Conservation (phyloP, 768 basidiomycete genomes). For the Gelatoporia subvermispora region DNA sequence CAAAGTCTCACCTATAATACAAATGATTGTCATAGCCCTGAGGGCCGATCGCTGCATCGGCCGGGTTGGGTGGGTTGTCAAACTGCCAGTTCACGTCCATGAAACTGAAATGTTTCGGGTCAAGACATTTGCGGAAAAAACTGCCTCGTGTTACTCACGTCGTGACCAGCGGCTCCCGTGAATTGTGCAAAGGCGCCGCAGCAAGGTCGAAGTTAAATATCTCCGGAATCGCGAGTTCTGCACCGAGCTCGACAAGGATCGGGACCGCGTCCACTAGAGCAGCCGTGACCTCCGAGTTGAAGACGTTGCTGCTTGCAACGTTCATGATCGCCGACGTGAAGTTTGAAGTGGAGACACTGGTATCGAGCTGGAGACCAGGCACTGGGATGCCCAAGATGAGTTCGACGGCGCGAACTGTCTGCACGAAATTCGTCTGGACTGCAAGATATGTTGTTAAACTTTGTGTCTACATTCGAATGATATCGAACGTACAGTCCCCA, state of each 20-base stretch:
- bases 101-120: constrained; percentile 40
- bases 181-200: constrained; percentile 9
- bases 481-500: constrained; percentile 52
- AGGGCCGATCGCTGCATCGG: constrained; percentile 61
- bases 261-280: constrained; percentile 33
- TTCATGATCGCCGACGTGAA: constrained; percentile 30
- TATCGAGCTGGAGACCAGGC: constrained; percentile 23
- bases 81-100: constrained; percentile 81
- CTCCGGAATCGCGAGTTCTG: constrained; percentile 5
- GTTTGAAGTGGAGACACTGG: constrained; percentile 24
- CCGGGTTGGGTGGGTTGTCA: constrained; percentile 66
- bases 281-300: constrained; percentile 26
- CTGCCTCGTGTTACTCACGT: constrained; percentile 26
- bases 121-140: neutral
- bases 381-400: constrained; percentile 49
- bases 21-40: constrained; percentile 77
- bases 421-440: constrained; percentile 72
- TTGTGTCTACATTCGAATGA: neutral
- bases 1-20: constrained; percentile 53
- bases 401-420: constrained; percentile 63
- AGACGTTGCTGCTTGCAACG: constrained; percentile 9
- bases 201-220: constrained; percentile 20
- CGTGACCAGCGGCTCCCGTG: constrained; percentile 28
- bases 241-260: constrained; percentile 30
- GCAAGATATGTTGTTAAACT: neutral